A percentile compares a stretch with the other conserved stretches of the same genome.
Conservation (phyloP, 805 yeast genomes). For the Saccharomycopsis fermentans region DNA sequence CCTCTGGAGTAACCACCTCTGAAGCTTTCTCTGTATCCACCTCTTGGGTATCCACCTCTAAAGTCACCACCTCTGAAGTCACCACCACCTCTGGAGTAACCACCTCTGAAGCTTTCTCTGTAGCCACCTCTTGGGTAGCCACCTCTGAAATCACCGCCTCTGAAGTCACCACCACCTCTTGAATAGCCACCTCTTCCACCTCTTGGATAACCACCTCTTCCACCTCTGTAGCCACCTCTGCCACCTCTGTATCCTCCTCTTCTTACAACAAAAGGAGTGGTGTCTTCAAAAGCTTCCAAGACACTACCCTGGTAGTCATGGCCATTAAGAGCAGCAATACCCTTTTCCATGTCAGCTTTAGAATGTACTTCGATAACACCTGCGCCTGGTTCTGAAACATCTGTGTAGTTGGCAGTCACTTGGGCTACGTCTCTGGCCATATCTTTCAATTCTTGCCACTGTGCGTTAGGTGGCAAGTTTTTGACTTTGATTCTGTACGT, state of each 20-base stretch:
- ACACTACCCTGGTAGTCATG: slow-evolving; percentile 58
- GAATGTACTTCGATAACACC: slow-evolving; percentile 43
- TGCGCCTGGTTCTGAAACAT: slow-evolving; percentile 4
- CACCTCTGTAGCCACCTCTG: slow-evolving; percentile 18
- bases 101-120: slow-evolving; percentile 8
- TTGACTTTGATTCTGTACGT: slow-evolving; percentile 62
- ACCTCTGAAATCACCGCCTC: slow-evolving; percentile 6
- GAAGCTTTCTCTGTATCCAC: slow-evolving; percentile 12
- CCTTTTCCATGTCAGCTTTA: slow-evolving; percentile 66
- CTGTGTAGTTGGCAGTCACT: slow-evolving; percentile 23
- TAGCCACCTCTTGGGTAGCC: slow-evolving; percentile 10
- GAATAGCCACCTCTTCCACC: slow-evolving; percentile 13
- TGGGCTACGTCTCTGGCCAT: slow-evolving; percentile 56
- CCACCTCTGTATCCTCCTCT: slow-evolving; percentile 21
- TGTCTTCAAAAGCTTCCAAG: slow-evolving; percentile 24
- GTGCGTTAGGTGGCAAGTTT: slow-evolving; percentile 63
- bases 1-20: slow-evolving; percentile 11
- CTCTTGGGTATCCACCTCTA: slow-evolving; percentile 8
- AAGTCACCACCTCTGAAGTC: slow-evolving; percentile 1
- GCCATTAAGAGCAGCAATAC: slow-evolving; percentile 64
- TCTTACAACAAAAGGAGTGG: slow-evolving; percentile 25
- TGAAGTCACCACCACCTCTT: slow-evolving; percentile 7
- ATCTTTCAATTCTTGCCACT: slow-evolving; percentile 89
- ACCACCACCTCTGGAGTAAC: slow-evolving; percentile 12
- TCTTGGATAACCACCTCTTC: slow-evolving; percentile 14